Evolutionary conservation across 306 rosid genomes (phyloP), one percentile per base, ranked within the genome.

Genomic region (Vicia sativa): DNA sequence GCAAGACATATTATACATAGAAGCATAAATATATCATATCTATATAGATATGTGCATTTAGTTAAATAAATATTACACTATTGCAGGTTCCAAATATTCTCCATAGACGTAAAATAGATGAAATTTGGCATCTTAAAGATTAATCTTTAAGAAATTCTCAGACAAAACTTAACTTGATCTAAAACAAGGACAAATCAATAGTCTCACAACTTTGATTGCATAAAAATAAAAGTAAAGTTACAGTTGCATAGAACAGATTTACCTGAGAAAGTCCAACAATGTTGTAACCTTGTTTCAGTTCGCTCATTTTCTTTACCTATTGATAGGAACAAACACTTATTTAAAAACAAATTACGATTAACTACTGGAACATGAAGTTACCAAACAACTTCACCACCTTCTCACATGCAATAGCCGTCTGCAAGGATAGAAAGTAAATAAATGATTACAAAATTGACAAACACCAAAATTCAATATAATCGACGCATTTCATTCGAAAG

Each of bases 231-330:
- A 54, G 41, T 38, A 42, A 61, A 23, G 59, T 29, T 26, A 34
- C 7, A 23, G 44, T 21, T 63, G 55, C 58, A 21, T 44, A 15
- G 42, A 12, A 19, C 11, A 59, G 70, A 74, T 50, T 83, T 72
- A 85, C 97, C 95, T 91, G 97, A 65, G 97, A 91, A 74, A 91
- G 97, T 82, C 97, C 97, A 75, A 91, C 91, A 26, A 91, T 46
- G 81, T 83, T 91, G 90, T 81, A 91, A 67, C 97, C 97, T 35
- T 87, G 83, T 67, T 77, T 76, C 41, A 91, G 78, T 11, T 85
- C 88, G 59, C 74, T 77, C 70, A 89, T 87, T 72, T 73, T 68
- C 85, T 89, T 91, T 75, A 91, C 97, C 97, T 91, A 73, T 61
- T 41, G 62, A 70, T 49, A 62, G 31, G 59, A 78, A 70, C 35